phyloP scores from a whole-genome alignment of 106 monocot genomes.

The Dioscorea alata region DNA sequence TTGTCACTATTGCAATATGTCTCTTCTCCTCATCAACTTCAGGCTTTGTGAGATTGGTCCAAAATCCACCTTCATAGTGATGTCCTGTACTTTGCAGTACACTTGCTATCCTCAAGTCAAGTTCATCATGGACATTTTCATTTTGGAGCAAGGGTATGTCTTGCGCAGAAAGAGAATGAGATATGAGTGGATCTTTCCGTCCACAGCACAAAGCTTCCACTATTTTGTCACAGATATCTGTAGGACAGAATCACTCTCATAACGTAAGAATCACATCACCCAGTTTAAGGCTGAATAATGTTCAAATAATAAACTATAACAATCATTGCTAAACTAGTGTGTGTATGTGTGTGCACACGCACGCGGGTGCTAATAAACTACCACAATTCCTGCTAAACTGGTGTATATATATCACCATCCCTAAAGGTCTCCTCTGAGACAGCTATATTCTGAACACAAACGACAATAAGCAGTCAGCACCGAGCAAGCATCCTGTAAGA shows the following conservation, averaged over 20 bases:
- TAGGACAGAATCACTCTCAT: conserved; percentile 4
- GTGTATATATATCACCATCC: too few relatives aligned
- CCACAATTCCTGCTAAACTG: too few relatives aligned
- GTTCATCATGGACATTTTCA: conserved; percentile 53
- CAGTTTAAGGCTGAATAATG: too few relatives aligned
- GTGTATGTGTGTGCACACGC: too few relatives aligned
- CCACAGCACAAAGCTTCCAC: conserved; percentile 58
- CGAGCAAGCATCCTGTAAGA: too few relatives aligned
- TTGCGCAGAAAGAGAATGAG: conserved; percentile 22
- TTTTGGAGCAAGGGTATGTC: conserved; percentile 30
- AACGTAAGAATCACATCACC: background rate
- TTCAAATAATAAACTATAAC: too few relatives aligned
- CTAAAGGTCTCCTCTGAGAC: too few relatives aligned
- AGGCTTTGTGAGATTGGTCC: conserved; percentile 27
- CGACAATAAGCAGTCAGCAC: too few relatives aligned
- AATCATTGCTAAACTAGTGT: too few relatives aligned
- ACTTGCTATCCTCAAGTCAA: conserved; percentile 78
- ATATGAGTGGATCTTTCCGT: conserved; percentile 39
- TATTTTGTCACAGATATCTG: conserved; percentile 86
- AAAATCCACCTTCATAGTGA: conserved; percentile 55
- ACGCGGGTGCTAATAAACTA: too few relatives aligned
- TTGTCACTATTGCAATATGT: conserved; percentile 92
- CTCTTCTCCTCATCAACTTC: conserved; percentile 39
- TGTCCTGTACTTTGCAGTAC: conserved; percentile 83
- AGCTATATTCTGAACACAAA: too few relatives aligned